Evolutionary conservation across 176 grass and related monocot genomes (phyloP), one percentile per base, ranked within the genome.

Genomic region (Guadua angustifolia): DNA sequence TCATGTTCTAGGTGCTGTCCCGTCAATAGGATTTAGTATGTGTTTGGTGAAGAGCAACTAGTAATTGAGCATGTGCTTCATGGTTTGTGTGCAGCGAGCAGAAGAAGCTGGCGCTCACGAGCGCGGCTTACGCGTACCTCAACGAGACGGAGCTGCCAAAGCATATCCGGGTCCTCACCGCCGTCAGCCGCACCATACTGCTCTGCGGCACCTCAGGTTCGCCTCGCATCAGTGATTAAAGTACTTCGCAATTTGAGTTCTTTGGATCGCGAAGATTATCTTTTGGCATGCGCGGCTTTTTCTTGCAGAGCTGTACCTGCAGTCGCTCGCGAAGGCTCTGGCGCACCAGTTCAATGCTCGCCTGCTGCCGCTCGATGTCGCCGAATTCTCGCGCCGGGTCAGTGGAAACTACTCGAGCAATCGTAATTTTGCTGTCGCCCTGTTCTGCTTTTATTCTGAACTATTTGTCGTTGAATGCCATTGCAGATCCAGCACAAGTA

Each of bases 401-500:
- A 80, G 78, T 61, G 26, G 25, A 36, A 58, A 57, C 19, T 47
- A 63, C 71, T 51, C 8, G 16, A 9, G 55, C 29, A n/a, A 22
- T 61, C 39, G 56, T 73, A 50, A 45, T 84, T 59, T 69, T 74
- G 5, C 0, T 62, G 26, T 43, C 19, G 8, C 71, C 45, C 55
- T 86, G n/a, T 33, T 19, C 61, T 75, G 25, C 33, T 81, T n/a
- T 73, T 60, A 83, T 72, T 53, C 38, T 90, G 3, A 78, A 67
- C 42, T 55, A 4, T 76, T 56, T 46, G 10, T 87, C 10, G 9
- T 55, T 49, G 36, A 66, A 78, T 79, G 47, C 7, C 32, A 66
- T 79, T 87, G 78, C 91, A 95, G 93, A 88, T 98, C 44, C 89
- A 92, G 40, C 85, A 83, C 73, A 98, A 98, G 84, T 95, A 92